A percentile compares a stretch with the other conserved stretches of the same genome.
Evolutionary conservation across 75 land plant genomes (phyloP).

Genomic region (Chamaecyparis obtusa): DNA sequence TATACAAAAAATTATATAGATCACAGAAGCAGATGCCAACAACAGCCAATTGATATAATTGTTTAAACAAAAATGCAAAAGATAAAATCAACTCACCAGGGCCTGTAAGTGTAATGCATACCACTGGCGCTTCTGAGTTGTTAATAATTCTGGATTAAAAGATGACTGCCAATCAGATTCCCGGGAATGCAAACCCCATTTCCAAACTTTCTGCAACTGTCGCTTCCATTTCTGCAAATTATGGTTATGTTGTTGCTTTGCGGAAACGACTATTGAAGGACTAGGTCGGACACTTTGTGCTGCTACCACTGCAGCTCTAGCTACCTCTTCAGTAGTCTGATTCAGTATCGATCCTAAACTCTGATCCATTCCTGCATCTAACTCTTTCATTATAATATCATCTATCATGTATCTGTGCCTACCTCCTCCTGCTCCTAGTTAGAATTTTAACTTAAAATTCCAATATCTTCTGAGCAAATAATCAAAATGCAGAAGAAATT

Average conservation of each 20-base stretch:
- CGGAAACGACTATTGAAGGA: slow-evolving; percentile 15
- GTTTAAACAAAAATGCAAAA: background rate
- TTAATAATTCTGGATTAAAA: slow-evolving; percentile 85
- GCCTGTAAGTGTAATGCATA: slow-evolving; percentile 71
- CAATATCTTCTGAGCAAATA: background rate
- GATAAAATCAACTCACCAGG: slow-evolving; percentile 35
- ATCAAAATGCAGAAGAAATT: background rate
- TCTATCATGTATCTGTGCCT: background rate
- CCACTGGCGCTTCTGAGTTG: slow-evolving; percentile 97
- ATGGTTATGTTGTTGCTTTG: slow-evolving; percentile 24
- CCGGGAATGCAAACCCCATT: slow-evolving; percentile 36
- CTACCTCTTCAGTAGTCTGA: slow-evolving; percentile 13
- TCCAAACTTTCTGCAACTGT: slow-evolving; percentile 61
- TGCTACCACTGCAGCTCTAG: slow-evolving; percentile 14
- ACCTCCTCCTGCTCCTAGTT: background rate
- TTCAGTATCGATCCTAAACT: background rate
- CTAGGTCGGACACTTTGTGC: slow-evolving; percentile 16
- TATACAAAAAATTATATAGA: background rate
- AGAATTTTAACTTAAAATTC: background rate
- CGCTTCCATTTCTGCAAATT: slow-evolving; percentile 45
- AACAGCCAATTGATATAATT: background rate
- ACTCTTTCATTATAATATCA: background rate
- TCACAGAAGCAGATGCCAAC: background rate
- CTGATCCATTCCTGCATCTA: background rate
- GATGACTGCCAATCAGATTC: slow-evolving; percentile 38